Conservation (phyloP, 805 yeast genomes). For the Zygotorulaspora danielsina region DNA sequence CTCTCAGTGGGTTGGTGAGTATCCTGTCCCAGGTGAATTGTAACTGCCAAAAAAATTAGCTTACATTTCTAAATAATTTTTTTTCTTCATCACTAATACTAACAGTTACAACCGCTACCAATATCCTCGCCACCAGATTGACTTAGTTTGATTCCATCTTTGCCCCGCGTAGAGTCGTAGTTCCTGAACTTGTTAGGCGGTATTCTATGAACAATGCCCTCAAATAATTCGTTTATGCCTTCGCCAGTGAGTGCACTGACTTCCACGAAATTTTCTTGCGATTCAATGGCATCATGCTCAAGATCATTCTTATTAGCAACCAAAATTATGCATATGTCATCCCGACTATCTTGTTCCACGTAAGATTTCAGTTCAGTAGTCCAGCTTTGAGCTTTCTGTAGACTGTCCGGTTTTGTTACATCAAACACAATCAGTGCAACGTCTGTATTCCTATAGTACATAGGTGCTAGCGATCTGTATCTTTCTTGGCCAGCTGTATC, state of each 20-base stretch:
- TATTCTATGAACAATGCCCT: constrained; percentile 41
- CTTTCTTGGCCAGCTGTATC: constrained; percentile 86
- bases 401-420: constrained; percentile 60
- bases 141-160: not conserved
- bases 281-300: constrained; percentile 41
- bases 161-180: constrained; percentile 9
- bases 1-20: constrained; percentile 63
- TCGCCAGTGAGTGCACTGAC: constrained; percentile 55
- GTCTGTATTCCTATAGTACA: constrained; percentile 78
- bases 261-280: constrained; percentile 33
- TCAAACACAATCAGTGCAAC: constrained; percentile 78
- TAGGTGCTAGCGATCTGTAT: constrained; percentile 71
- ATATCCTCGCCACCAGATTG: not conserved
- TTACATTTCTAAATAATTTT: constrained; percentile 3
- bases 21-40: constrained; percentile 85
- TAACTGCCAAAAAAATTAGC: constrained; percentile 10
- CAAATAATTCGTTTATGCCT: constrained; percentile 44
- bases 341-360: constrained; percentile 43
- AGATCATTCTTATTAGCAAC: constrained; percentile 79
- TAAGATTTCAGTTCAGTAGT: constrained; percentile 58
- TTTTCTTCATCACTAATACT: constrained; percentile 1
- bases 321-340: constrained; percentile 58
- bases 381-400: constrained; percentile 71
- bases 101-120: constrained; percentile 13
- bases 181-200: constrained; percentile 29